These are phyloP conservation scores for Litsea cubeba DNA, from an alignment of 164 flowering plant genomes.

Conservation along the genomic window DNA sequence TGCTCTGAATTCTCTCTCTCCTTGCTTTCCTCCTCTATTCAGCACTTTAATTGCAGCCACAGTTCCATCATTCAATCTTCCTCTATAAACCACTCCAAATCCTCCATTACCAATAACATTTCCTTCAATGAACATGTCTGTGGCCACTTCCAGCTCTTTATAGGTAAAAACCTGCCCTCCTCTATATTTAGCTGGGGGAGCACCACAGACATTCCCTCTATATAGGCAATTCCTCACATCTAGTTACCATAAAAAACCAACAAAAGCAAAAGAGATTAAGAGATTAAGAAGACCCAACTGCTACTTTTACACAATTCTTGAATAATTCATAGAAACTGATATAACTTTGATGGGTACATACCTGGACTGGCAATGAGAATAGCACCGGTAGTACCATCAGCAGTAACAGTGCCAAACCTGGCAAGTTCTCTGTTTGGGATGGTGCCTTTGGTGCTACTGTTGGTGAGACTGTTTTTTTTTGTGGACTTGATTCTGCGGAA, in stretches of 20 bases:
- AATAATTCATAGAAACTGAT: not conserved
- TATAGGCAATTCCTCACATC: constrained; percentile 56
- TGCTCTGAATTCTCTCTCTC: constrained; percentile 79
- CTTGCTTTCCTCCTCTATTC: constrained; percentile 66
- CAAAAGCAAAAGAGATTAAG: not conserved
- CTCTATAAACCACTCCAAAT: constrained; percentile 67
- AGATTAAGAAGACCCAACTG: not conserved
- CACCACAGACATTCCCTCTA: constrained; percentile 30
- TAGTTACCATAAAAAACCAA: constrained; percentile 13
- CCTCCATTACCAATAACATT: constrained; percentile 74
- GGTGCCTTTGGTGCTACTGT: constrained; percentile 7
- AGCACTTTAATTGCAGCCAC: constrained; percentile 72
- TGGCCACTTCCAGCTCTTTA: constrained; percentile 77
- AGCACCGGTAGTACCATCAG: constrained; percentile 8
- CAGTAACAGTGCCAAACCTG: constrained; percentile 35
- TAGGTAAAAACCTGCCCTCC: constrained; percentile 88
- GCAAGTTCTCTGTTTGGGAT: constrained; percentile 7
- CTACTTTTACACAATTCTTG: not conserved
- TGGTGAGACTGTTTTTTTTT: constrained; percentile 6
- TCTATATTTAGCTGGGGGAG: constrained; percentile 21
- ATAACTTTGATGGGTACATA: constrained; percentile 12
- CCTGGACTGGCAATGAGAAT: constrained; percentile 57
- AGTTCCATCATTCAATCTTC: constrained; percentile 67
- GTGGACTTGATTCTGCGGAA: constrained; percentile 38
- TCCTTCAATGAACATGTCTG: constrained; percentile 54